phyloP scores from a whole-genome alignment of 768 basidiomycete species.

The Leucosporidium scottii region DNA sequence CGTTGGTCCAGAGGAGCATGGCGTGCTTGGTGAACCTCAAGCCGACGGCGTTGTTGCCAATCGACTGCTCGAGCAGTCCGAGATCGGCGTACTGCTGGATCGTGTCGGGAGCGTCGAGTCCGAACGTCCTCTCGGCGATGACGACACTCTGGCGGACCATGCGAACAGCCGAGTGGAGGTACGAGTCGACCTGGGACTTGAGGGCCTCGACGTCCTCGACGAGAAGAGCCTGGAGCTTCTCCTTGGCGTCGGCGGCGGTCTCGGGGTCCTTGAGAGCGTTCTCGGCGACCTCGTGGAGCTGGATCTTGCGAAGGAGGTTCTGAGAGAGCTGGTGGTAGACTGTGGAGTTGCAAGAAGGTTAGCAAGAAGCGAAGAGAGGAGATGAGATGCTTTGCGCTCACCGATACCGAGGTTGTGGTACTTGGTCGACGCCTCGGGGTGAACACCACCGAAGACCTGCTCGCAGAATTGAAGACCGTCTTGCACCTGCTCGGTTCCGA shows the following conservation, averaged over 20 bases:
- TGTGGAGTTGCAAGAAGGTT: background rate
- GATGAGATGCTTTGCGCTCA: background rate
- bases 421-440: conserved; percentile 45
- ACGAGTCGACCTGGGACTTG: conserved; percentile 38
- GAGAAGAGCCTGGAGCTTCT: conserved; percentile 30
- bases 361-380: background rate
- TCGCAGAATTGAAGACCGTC: conserved; percentile 46
- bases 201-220: conserved; percentile 39
- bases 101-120: conserved; percentile 44
- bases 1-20: conserved; percentile 42
- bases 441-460: conserved; percentile 46
- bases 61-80: conserved; percentile 45
- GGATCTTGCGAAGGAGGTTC: conserved; percentile 19
- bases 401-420: conserved; percentile 45
- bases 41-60: conserved; percentile 41
- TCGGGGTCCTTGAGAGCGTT: conserved; percentile 21
- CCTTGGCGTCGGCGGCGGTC: conserved; percentile 9
- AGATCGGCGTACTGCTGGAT: conserved; percentile 46
- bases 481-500: conserved; percentile 45
- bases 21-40: conserved; percentile 44
- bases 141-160: conserved; percentile 46
- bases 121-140: conserved; percentile 44
- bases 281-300: conserved; percentile 29
- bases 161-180: conserved; percentile 42
- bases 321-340: conserved; percentile 42